phyloP scores from a whole-genome alignment of 2,329 filamentous ascomycete species.

The Aspergillus neotritici region DNA sequence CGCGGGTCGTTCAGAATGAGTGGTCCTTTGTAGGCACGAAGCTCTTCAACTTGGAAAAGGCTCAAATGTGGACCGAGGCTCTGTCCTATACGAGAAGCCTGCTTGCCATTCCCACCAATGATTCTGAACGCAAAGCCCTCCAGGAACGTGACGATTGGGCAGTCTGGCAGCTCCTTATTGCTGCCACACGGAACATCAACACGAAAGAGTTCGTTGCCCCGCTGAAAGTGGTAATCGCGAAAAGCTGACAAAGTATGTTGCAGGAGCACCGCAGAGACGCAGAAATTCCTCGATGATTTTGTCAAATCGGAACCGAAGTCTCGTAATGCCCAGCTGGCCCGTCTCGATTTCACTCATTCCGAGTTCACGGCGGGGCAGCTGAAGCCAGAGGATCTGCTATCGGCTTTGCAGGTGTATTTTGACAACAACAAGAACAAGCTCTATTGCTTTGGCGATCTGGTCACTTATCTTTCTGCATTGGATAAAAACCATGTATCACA shows the following conservation, averaged over 20 bases:
- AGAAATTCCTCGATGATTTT: conserved; percentile 32
- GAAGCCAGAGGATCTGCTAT: conserved; percentile 29
- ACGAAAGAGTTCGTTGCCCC: conserved; percentile 28
- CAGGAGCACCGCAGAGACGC: conserved; percentile 28
- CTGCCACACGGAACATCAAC: conserved; percentile 27
- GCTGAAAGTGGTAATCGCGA: neutral
- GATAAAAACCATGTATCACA: conserved; percentile 21
- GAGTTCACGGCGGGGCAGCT: conserved; percentile 22
- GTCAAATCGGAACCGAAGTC: conserved; percentile 32
- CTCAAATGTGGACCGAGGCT: conserved; percentile 36
- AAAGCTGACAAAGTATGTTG: conserved; percentile 9
- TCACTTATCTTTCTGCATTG: conserved; percentile 28
- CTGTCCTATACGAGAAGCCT: conserved; percentile 33
- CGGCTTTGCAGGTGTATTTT: conserved; percentile 38
- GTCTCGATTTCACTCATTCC: conserved; percentile 26
- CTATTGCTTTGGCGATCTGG: conserved; percentile 43
- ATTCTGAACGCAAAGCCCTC: conserved; percentile 22
- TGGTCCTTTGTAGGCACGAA: conserved; percentile 38
- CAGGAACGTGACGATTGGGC: conserved; percentile 42
- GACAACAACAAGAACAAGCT: conserved; percentile 38
- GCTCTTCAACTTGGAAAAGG: conserved; percentile 33
- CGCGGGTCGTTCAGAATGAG: conserved; percentile 40
- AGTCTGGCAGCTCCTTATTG: conserved; percentile 41
- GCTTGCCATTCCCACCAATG: conserved; percentile 31
- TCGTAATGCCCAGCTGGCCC: conserved; percentile 39